Evolutionary conservation across 495 filamentous ascomycete species (phyloP).

Genomic region (Trichoderma virens): DNA sequence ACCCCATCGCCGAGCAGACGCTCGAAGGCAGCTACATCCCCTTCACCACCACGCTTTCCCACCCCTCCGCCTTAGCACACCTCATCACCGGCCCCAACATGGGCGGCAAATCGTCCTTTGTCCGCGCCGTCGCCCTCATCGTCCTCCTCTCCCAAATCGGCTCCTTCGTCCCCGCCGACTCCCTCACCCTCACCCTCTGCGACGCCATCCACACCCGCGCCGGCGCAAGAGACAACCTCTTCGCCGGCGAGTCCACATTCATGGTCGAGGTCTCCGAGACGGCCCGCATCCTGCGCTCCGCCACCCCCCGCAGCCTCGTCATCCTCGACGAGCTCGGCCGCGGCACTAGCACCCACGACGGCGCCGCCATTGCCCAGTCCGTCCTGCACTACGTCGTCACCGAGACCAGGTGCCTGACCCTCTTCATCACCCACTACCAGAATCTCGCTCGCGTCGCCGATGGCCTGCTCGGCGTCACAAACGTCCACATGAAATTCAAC

Average conservation of each 20-base stretch:
- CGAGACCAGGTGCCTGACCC: constrained; percentile 62
- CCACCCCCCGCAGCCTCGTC: constrained; percentile 70
- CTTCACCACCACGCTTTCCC: constrained; percentile 66
- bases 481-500: constrained; percentile 80
- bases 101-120: constrained; percentile 95
- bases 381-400: constrained; percentile 80
- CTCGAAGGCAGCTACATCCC: constrained; percentile 85
- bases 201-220: constrained; percentile 95
- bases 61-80: constrained; percentile 58
- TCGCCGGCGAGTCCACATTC: constrained; percentile 91
- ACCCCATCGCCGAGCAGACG: constrained; percentile 94
- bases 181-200: constrained; percentile 67
- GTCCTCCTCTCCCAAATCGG: constrained; percentile 92
- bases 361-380: constrained; percentile 89
- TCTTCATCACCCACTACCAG: constrained; percentile 98
- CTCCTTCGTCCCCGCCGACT: constrained; percentile 79
- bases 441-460: constrained; percentile 64
- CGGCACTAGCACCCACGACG: constrained; percentile 90
- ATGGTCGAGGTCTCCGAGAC: constrained; percentile 97
- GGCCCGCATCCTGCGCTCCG: constrained; percentile 78
- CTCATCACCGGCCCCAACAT: constrained; percentile 97
- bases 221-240: constrained; percentile 95
- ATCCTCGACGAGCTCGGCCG: constrained; percentile 94
- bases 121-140: constrained; percentile 84
- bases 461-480: constrained; percentile 56